A percentile compares a stretch with the other conserved stretches of the same genome.
These are phyloP conservation scores for Hydnomerulius pinastri DNA, from an alignment of 768 basidiomycete genomes.

Conservation along the genomic window DNA sequence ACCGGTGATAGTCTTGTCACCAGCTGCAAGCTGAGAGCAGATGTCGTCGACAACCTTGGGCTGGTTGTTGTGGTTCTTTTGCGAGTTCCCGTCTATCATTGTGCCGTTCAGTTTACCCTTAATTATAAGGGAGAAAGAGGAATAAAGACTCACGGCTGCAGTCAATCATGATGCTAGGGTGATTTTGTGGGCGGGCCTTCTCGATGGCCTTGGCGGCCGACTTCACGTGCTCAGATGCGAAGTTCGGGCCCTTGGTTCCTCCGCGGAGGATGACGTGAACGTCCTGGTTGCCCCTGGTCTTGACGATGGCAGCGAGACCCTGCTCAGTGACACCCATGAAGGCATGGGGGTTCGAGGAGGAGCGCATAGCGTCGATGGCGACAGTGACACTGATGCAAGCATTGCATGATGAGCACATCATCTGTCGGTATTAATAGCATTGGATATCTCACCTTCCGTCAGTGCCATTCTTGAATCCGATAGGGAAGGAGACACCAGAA, in stretches of 20 bases:
- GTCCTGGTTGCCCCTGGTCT: slow-evolving; percentile 81
- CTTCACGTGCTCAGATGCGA: slow-evolving; percentile 67
- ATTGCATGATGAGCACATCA: slow-evolving; percentile 1
- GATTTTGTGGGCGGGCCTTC: slow-evolving; percentile 55
- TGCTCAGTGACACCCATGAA: slow-evolving; percentile 94
- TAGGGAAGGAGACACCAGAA: slow-evolving; percentile 95
- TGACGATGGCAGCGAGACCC: slow-evolving; percentile 93
- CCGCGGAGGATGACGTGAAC: slow-evolving; percentile 97
- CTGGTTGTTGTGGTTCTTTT: slow-evolving; percentile 93
- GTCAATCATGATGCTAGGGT: slow-evolving; percentile 85
- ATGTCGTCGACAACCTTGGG: slow-evolving; percentile 75
- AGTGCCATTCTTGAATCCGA: slow-evolving; percentile 99
- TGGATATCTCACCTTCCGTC: slow-evolving; percentile 67
- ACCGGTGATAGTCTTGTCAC: slow-evolving; percentile 76
- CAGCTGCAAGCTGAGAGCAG: slow-evolving; percentile 71
- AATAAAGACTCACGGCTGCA: slow-evolving; percentile 62
- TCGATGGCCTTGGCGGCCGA: slow-evolving; percentile 61
- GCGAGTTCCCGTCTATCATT: slow-evolving; percentile 86
- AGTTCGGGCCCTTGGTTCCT: slow-evolving; percentile 91
- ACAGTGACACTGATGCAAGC: slow-evolving; percentile 60
- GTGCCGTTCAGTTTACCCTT: not conserved
- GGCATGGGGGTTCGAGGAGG: slow-evolving; percentile 88
- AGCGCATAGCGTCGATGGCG: slow-evolving; percentile 96
- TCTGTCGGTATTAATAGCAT: not conserved
- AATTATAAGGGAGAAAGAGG: not conserved